phyloP scores from a whole-genome alignment of 352 stramenopile species.

The Pythium vanterpoolii region DNA sequence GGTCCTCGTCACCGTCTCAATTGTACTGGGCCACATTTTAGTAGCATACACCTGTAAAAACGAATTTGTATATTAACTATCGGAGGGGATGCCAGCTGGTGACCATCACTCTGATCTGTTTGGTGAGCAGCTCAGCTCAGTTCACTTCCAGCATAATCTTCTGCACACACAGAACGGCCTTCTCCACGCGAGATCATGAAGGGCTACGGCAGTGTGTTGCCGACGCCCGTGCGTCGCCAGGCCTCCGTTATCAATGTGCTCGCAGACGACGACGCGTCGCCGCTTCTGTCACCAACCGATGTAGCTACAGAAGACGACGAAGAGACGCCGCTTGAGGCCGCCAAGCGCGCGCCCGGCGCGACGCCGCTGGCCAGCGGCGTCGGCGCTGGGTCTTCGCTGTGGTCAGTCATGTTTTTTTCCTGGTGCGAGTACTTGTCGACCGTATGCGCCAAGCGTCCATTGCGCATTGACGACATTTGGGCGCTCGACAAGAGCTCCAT shows the following conservation, averaged over 20 bases:
- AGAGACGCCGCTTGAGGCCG: constrained; percentile 4
- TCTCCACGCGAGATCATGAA: constrained; percentile 10
- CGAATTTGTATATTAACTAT: too few relatives aligned
- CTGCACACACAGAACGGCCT: too few relatives aligned
- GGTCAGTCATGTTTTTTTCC: constrained; percentile 33
- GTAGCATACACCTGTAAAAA: not conserved
- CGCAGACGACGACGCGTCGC: constrained; percentile 13
- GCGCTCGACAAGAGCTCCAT: constrained; percentile 35
- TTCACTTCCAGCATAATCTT: too few relatives aligned
- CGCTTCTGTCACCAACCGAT: not conserved
- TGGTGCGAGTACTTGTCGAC: constrained; percentile 28
- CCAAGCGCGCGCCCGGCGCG: not conserved
- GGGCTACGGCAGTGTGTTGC: constrained; percentile 27
- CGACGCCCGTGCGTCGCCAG: constrained; percentile 13
- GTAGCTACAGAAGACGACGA: constrained; percentile 1
- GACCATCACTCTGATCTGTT: too few relatives aligned
- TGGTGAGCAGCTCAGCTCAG: too few relatives aligned
- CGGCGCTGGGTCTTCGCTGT: constrained; percentile 17
- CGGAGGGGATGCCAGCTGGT: too few relatives aligned
- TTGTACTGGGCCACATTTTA: not conserved
- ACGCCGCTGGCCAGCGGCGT: constrained; percentile 2
- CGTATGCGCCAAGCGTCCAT: constrained; percentile 24
- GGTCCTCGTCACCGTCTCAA: not conserved
- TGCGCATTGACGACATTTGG: constrained; percentile 43
- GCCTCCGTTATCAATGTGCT: constrained; percentile 13